Evolutionary conservation across 2,329 filamentous ascomycete species (phyloP).

Genomic region (Botrytis galanthina): DNA sequence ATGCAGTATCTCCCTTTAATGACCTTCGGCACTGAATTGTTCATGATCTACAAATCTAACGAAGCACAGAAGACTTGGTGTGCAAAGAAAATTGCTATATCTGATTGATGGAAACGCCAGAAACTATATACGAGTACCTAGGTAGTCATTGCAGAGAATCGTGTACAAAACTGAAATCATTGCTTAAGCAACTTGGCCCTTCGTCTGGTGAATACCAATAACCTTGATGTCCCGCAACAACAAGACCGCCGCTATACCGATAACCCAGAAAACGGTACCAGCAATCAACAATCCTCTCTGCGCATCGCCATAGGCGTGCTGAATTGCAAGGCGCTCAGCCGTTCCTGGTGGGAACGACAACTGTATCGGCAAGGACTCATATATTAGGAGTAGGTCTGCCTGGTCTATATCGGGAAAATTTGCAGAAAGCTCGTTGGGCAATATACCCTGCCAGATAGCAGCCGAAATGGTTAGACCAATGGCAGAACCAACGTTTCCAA

Average conservation of each 20-base stretch:
- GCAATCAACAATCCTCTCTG: not conserved
- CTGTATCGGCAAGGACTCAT: not conserved
- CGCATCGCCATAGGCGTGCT: not conserved
- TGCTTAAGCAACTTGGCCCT: not conserved
- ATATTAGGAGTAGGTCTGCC: not conserved
- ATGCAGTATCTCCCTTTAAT: not conserved
- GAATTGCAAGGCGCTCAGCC: not conserved
- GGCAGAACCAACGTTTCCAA: not conserved
- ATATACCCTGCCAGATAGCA: not conserved
- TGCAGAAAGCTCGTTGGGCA: not conserved
- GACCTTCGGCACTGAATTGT: not conserved
- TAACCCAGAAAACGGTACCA: not conserved
- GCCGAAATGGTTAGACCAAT: not conserved
- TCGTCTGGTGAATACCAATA: not conserved
- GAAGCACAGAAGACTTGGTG: not conserved
- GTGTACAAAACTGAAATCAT: not conserved
- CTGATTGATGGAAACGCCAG: not conserved
- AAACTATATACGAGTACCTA: not conserved
- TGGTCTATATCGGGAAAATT: not conserved
- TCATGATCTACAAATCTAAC: not conserved
- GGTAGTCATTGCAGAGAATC: not conserved
- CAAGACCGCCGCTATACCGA: not conserved
- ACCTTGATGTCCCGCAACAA: not conserved
- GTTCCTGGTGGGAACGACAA: not conserved
- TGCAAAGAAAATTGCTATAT: not conserved